phyloP scores from a whole-genome alignment of 352 stramenopile genomes.

The Elongisporangium anandrum region DNA sequence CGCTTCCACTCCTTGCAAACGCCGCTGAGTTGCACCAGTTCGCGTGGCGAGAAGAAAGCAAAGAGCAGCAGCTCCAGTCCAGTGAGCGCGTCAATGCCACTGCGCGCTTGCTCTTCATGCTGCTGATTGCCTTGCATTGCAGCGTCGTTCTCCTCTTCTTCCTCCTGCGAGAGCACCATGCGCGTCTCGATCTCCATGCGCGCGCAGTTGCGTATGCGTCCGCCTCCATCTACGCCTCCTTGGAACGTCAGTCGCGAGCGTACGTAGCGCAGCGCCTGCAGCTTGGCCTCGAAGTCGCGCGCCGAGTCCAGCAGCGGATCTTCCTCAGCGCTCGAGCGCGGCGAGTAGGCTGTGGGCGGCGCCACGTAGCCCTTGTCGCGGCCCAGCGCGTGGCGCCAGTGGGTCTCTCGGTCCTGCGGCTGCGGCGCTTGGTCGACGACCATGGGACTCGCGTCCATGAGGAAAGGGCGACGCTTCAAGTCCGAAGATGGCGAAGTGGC shows the following conservation, averaged over 20 bases:
- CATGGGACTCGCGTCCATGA: not conserved
- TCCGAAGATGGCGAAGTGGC: not conserved
- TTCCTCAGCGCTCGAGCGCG: slow-evolving; percentile 34
- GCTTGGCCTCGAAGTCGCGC: slow-evolving; percentile 51
- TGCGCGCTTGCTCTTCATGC: slow-evolving; percentile 1
- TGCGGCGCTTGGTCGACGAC: not conserved
- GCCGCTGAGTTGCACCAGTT: slow-evolving; percentile 38
- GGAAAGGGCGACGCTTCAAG: not conserved
- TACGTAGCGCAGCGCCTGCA: slow-evolving; percentile 47
- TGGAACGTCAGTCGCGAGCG: slow-evolving; percentile 46
- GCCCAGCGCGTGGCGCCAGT: not conserved
- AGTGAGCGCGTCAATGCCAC: slow-evolving; percentile 47
- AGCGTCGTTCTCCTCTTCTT: slow-evolving; percentile 7
- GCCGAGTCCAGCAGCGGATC: slow-evolving; percentile 59
- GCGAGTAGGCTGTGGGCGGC: slow-evolving; percentile 68
- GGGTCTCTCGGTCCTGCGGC: not conserved
- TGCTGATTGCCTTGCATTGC: slow-evolving; percentile 4
- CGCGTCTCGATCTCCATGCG: slow-evolving; percentile 52
- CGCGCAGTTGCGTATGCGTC: not conserved
- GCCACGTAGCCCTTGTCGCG: slow-evolving; percentile 42
- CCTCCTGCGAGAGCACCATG: slow-evolving; percentile 45
- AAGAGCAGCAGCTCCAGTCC: slow-evolving; percentile 64
- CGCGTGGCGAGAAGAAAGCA: slow-evolving; percentile 37
- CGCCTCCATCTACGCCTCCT: not conserved
- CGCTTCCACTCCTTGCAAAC: slow-evolving; percentile 57